Percentiles rank a stretch among this genome's conserved stretches.
These are phyloP conservation scores for Prunus armeniaca DNA, from an alignment of 306 rosid genomes.

Conservation along the genomic window DNA sequence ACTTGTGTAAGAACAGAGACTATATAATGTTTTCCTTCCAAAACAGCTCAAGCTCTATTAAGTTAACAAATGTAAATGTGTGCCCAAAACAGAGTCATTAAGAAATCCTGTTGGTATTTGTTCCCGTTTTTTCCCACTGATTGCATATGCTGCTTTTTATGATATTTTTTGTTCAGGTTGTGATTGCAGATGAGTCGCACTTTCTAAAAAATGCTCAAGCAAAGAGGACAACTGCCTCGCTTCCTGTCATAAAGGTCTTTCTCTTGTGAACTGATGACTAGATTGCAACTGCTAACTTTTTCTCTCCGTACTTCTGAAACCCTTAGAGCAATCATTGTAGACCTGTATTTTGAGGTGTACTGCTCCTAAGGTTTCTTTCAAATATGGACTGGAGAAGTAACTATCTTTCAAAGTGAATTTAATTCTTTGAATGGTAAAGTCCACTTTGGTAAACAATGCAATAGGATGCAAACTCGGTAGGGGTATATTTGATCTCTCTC, in stretches of 20 bases:
- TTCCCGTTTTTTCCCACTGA: background rate
- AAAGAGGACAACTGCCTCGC: constrained; percentile 83
- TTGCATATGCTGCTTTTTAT: constrained; percentile 24
- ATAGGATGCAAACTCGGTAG: background rate
- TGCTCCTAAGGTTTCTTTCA: background rate
- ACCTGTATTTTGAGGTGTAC: background rate
- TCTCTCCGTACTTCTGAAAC: background rate
- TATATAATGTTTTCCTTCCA: background rate
- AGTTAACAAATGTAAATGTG: background rate
- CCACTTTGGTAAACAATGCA: background rate
- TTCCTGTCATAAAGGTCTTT: constrained; percentile 84
- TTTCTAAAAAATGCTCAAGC: constrained; percentile 93
- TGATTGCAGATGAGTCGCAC: constrained; percentile 98
- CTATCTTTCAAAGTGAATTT: background rate
- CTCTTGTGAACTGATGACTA: constrained; percentile 21
- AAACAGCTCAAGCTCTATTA: background rate
- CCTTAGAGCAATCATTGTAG: too few relatives aligned
- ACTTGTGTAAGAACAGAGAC: background rate
- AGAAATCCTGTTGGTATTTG: background rate
- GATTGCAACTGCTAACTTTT: constrained; percentile 21
- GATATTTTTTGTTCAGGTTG: constrained; percentile 61
- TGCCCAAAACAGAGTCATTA: background rate
- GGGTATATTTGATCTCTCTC: constrained; percentile 1
- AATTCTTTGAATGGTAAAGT: background rate
- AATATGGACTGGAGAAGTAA: background rate